phyloP scores from a whole-genome alignment of 805 yeast species.

The Yarrowia sp. region DNA sequence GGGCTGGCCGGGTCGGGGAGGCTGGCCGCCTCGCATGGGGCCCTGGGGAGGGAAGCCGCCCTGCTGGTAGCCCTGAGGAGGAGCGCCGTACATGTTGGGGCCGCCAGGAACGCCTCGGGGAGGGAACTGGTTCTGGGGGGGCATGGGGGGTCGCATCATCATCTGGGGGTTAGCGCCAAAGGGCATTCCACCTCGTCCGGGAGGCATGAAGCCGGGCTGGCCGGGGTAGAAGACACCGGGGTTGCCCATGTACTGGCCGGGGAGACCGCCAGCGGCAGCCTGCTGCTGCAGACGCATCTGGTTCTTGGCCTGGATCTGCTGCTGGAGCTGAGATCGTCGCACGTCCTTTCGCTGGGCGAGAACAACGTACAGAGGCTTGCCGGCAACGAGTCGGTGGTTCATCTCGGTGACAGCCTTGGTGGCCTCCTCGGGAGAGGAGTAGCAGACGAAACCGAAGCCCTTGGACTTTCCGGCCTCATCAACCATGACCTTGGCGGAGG shows the following conservation, averaged over 20 bases:
- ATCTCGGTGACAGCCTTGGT: slow-evolving; percentile 97
- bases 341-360: slow-evolving; percentile 98
- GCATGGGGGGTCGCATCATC: slow-evolving; percentile 50
- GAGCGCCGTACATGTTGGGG: slow-evolving; percentile 76
- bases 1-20: slow-evolving; percentile 45
- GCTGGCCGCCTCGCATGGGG: slow-evolving; percentile 47
- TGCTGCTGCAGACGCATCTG: slow-evolving; percentile 98
- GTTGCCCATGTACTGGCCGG: slow-evolving; percentile 77
- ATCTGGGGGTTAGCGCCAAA: slow-evolving; percentile 52
- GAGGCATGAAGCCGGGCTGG: slow-evolving; percentile 84
- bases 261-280: slow-evolving; percentile 73
- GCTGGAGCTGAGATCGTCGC: slow-evolving; percentile 95
- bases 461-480: slow-evolving; percentile 94
- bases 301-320: slow-evolving; percentile 97
- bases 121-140: slow-evolving; percentile 52
- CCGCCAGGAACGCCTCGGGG: slow-evolving; percentile 78
- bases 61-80: slow-evolving; percentile 68
- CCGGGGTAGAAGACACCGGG: slow-evolving; percentile 80
- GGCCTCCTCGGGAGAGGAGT: slow-evolving; percentile 98
- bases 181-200: slow-evolving; percentile 69
- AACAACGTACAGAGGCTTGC: slow-evolving; percentile 97
- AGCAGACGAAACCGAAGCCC: slow-evolving; percentile 99
- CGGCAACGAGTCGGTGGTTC: slow-evolving; percentile 94
- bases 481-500: slow-evolving; percentile 95
- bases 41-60: slow-evolving; percentile 47